A percentile compares a stretch with the other conserved stretches of the same genome.
Evolutionary conservation across 73 alveolate genomes (phyloP).

Genomic region (Paramecium tetraurelia): DNA sequence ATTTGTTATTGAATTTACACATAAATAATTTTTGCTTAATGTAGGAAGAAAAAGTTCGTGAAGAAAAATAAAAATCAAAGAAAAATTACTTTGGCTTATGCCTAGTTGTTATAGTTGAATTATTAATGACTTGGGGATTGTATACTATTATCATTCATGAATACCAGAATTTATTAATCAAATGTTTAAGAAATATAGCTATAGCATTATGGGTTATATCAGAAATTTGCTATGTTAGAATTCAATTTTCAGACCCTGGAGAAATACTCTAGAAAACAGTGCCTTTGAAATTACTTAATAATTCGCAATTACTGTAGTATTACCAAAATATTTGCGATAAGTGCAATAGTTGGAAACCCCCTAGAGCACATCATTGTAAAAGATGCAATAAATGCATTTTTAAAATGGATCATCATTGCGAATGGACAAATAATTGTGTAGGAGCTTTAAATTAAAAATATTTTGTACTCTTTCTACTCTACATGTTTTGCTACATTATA

Average conservation of each 20-base stretch:
- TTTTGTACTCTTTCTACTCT: conserved; percentile 71
- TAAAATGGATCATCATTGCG: conserved; percentile 90
- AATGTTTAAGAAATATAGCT: neutral
- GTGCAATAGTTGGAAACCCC: conserved; percentile 81
- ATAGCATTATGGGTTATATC: neutral
- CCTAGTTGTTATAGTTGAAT: neutral
- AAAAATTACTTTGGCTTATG: neutral
- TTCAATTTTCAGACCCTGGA: neutral
- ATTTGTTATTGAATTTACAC: neutral
- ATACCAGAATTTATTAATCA: neutral
- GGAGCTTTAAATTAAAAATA: conserved; percentile 80
- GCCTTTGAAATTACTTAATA: neutral
- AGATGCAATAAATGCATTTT: conserved; percentile 70
- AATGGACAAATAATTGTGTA: conserved; percentile 84
- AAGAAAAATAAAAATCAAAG: neutral
- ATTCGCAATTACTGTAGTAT: neutral
- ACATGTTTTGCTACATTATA: conserved; percentile 31
- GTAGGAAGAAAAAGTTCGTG: neutral
- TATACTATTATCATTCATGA: neutral
- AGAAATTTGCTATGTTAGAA: neutral
- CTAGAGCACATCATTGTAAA: conserved; percentile 82
- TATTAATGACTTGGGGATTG: neutral
- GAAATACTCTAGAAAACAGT: neutral
- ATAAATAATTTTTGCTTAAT: neutral
- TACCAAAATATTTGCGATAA: neutral